A percentile compares a stretch with the other conserved stretches of the same genome.
phyloP scores from a whole-genome alignment of 2,329 filamentous ascomycete species.

The Neofusicoccum sp. region DNA sequence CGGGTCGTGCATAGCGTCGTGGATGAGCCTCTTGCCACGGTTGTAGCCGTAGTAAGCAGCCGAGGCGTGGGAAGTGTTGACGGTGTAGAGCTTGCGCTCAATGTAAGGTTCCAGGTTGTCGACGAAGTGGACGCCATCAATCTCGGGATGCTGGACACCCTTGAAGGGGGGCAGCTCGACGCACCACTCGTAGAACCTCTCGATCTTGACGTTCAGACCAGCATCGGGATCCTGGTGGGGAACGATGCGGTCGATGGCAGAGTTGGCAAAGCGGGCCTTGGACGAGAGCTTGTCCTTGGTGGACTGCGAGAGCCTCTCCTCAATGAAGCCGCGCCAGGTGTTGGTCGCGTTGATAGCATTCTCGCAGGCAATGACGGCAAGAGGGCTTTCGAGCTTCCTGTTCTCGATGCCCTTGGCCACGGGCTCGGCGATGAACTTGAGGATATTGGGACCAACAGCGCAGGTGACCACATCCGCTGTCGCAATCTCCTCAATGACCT shows the following conservation, averaged over 20 bases:
- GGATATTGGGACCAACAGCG: conserved; percentile 92
- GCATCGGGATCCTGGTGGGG: conserved; percentile 80
- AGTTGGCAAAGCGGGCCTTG: conserved; percentile 92
- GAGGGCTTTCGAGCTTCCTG: conserved; percentile 66
- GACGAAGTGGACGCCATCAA: conserved; percentile 92
- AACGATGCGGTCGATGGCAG: conserved; percentile 96
- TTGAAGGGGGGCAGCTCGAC: conserved; percentile 84
- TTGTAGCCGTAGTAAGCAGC: conserved; percentile 94
- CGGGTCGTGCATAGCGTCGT: conserved; percentile 82
- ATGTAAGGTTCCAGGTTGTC: conserved; percentile 91
- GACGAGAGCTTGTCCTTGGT: conserved; percentile 65
- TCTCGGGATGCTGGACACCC: conserved; percentile 68
- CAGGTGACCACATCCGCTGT: conserved; percentile 92
- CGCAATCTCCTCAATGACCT: conserved; percentile 82
- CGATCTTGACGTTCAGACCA: conserved; percentile 89
- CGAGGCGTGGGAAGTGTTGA: conserved; percentile 97
- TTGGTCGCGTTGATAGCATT: conserved; percentile 96
- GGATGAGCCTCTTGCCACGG: conserved; percentile 82
- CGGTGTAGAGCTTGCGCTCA: conserved; percentile 98
- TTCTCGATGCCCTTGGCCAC: conserved; percentile 92
- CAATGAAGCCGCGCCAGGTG: conserved; percentile 79
- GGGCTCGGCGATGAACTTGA: conserved; percentile 93
- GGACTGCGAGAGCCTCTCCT: conserved; percentile 70
- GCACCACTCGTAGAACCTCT: conserved; percentile 99
- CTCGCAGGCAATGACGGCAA: conserved; percentile 96